Base-by-base conservation (phyloP, 1,139 yeast genomes). In the Hansenula lynferdii region DNA sequence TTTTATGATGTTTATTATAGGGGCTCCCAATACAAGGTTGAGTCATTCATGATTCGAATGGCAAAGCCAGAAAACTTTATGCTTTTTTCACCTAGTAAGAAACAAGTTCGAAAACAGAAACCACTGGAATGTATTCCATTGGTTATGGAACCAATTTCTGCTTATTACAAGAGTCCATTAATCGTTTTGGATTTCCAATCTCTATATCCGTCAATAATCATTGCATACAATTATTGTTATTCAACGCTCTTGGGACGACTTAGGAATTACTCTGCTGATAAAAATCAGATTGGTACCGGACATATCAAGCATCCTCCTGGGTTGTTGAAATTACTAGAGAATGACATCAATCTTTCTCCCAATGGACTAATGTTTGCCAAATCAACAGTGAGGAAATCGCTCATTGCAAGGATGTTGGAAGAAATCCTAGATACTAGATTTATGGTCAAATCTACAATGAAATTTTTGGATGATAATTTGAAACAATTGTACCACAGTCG, bases 21-120 rank as follows among this genome's bases (percentile, higher is more conserved):
- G 44, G 98, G 98, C 0, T 89, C 97, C 0, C 98, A 92, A 54
- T 92, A 72, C 56, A 90, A 86, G 54, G 96, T 92, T 4, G 98
- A 92, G 54, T 85, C 97, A 0, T 71, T 90, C 31, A 61, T 92
- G 48, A 62, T 77, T 5, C 64, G 98, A 40, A 64, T 92, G 19
- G 74, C 94, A 24, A 87, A 87, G 52, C 68, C 77, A 9, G 96
- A 89, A 56, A 83, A 82, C 53, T 76, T 73, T 39, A 58, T 92
- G 31, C 58, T 89, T 42, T 65, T 82, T 18, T 85, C 97, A 0
- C 97, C 98, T 0, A 78, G 87, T 25, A 82, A 84, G 51, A 67
- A 71, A 36, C 87, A 87, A 44, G 97, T 92, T 0, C 85, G 85
- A 51, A 75, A 80, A 38, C 96, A 90, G 71, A 80, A 81, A 50